Conservation (phyloP, 768 basidiomycete genomes). For the Multifurca ochricompacta region DNA sequence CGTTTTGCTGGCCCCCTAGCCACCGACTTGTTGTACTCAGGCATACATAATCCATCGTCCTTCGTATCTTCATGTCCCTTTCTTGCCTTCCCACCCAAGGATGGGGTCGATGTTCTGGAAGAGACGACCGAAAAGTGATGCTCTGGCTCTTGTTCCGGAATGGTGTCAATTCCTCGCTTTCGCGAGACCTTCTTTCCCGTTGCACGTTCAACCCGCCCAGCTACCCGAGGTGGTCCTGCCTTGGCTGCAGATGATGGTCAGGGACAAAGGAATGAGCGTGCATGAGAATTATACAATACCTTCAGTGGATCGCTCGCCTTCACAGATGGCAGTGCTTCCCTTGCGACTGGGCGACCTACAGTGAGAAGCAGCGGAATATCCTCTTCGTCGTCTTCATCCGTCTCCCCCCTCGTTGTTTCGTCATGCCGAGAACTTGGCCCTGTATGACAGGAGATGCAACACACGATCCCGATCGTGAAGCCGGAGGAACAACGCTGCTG, state of each 20-base stretch:
- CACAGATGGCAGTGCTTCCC: constrained; percentile 10
- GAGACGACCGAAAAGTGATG: constrained; percentile 1
- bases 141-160: constrained; percentile 54
- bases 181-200: not conserved
- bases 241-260: not conserved
- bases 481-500: not conserved
- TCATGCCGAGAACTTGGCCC: constrained; percentile 4
- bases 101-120: constrained; percentile 12
- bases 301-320: constrained; percentile 19
- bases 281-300: not conserved
- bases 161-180: constrained; percentile 4
- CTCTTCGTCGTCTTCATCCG: constrained; percentile 28
- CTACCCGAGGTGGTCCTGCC: constrained; percentile 1
- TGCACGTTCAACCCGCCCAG: constrained; percentile 1
- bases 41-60: not conserved
- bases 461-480: not conserved
- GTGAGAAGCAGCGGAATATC: constrained; percentile 39
- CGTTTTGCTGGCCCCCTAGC: constrained; percentile 22
- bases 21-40: constrained; percentile 17
- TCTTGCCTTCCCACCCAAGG: not conserved
- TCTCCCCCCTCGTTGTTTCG: constrained; percentile 22
- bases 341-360: constrained; percentile 1
- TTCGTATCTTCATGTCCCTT: not conserved
- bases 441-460: not conserved
- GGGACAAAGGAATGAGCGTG: not conserved